These are phyloP conservation scores for Fusarium chlamydosporum DNA, from an alignment of 2,329 filamentous ascomycete genomes.

Conservation along the genomic window DNA sequence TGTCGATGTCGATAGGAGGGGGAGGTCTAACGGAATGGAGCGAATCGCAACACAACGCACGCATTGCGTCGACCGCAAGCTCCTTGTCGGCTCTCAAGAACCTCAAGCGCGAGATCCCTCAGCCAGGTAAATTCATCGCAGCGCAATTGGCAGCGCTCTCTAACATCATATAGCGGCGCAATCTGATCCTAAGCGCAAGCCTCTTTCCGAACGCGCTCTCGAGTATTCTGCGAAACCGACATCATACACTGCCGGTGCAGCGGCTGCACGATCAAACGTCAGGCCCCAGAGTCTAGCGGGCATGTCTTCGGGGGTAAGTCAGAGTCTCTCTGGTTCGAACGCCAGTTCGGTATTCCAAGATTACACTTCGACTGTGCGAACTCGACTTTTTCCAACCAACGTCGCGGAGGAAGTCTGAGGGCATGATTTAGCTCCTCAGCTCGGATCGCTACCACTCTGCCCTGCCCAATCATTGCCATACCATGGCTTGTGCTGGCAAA, in stretches of 20 bases:
- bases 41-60: slow-evolving; percentile 73
- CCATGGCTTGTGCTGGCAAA: not conserved
- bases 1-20: slow-evolving; percentile 50
- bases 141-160: not conserved
- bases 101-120: slow-evolving; percentile 66
- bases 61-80: slow-evolving; percentile 61
- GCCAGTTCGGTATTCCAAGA: not conserved
- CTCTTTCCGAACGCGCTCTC: slow-evolving; percentile 67
- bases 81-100: slow-evolving; percentile 58
- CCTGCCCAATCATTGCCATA: not conserved
- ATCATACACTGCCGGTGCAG: slow-evolving; percentile 58
- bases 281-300: slow-evolving; percentile 61
- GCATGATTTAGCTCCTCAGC: not conserved
- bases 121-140: slow-evolving; percentile 57
- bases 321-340: not conserved
- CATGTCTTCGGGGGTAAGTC: slow-evolving; percentile 53
- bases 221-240: slow-evolving; percentile 62
- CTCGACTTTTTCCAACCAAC: not conserved
- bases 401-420: not conserved
- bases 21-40: slow-evolving; percentile 67
- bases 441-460: not conserved
- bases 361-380: not conserved
- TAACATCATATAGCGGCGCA: slow-evolving; percentile 61
- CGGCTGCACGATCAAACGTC: slow-evolving; percentile 59
- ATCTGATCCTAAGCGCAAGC: slow-evolving; percentile 73